These are phyloP conservation scores for Parastagonospora nodorum DNA, from an alignment of 2,329 filamentous ascomycete species.

Conservation along the genomic window DNA sequence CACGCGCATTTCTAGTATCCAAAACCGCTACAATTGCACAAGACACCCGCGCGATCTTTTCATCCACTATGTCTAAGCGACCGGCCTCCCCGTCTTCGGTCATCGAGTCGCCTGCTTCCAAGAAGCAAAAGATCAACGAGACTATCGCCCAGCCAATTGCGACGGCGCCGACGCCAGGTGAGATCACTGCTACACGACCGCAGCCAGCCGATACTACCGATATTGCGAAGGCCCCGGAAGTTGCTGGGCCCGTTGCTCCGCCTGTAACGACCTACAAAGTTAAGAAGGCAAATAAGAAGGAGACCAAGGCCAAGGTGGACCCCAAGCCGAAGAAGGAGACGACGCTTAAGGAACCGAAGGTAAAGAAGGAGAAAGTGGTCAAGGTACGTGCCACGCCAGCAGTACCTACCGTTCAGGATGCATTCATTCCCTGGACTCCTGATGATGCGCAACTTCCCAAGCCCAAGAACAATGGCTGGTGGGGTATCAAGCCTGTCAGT, in stretches of 20 bases:
- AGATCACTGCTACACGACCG: too few relatives aligned
- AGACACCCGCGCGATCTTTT: too few relatives aligned
- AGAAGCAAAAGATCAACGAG: conserved; percentile 9
- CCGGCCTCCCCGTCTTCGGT: conserved; percentile 1
- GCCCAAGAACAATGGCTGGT: conserved; percentile 13
- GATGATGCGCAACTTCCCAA: background rate
- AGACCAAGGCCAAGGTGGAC: too few relatives aligned
- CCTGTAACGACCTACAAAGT: too few relatives aligned
- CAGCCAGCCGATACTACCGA: too few relatives aligned
- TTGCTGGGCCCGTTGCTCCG: too few relatives aligned
- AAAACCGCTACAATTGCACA: background rate
- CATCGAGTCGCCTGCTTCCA: background rate
- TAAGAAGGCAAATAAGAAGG: too few relatives aligned
- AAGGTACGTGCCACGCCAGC: background rate
- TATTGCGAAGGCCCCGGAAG: too few relatives aligned
- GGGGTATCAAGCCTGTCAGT: conserved; percentile 26
- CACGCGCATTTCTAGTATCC: too few relatives aligned
- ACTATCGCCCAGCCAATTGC: background rate
- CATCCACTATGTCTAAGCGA: conserved; percentile 11
- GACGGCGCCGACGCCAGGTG: background rate
- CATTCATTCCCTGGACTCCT: conserved; percentile 5
- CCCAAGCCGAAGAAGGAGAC: too few relatives aligned
- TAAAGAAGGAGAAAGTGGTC: background rate
- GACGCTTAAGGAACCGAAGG: background rate
- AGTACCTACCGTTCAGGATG: conserved; percentile 9